A percentile compares a stretch with the other conserved stretches of the same genome.
phyloP scores from a whole-genome alignment of 345 rosid species.

The Carallia pectinifolia region DNA sequence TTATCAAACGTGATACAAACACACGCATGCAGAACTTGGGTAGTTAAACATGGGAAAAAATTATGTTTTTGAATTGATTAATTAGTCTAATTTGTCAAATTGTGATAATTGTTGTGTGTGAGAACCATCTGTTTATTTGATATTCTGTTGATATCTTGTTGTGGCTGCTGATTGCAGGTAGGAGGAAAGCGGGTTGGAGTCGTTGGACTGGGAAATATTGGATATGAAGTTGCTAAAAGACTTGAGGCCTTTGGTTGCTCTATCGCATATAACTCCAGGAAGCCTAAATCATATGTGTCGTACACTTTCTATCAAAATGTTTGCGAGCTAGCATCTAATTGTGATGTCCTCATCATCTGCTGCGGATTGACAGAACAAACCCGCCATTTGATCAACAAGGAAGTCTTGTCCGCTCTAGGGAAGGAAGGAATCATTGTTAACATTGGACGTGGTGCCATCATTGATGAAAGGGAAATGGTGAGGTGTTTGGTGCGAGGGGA shows the following conservation, averaged over 20 bases:
- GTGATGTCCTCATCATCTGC: constrained; percentile 20
- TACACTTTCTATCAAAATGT: constrained; percentile 18
- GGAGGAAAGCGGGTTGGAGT: constrained; percentile 23
- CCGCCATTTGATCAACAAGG: constrained; percentile 18
- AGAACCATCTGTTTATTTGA: neutral
- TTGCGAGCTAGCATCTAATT: constrained; percentile 10
- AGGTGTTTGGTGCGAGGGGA: constrained; percentile 23
- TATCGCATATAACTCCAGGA: constrained; percentile 23
- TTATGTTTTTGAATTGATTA: no score
- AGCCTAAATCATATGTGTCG: constrained; percentile 7
- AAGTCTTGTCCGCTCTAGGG: constrained; percentile 22
- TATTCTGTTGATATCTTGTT: no score
- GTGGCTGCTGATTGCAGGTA: constrained; percentile 9
- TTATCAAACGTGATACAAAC: no score
- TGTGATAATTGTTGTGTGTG: no score
- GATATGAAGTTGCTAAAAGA: constrained; percentile 15
- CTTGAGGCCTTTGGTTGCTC: constrained; percentile 18
- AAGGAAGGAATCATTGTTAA: constrained; percentile 23
- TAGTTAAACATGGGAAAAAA: no score
- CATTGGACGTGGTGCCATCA: constrained; percentile 17
- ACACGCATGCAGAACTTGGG: no score
- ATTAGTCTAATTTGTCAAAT: no score
- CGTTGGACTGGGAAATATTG: constrained; percentile 25
- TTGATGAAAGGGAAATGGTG: constrained; percentile 27
- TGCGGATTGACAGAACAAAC: constrained; percentile 22